phyloP scores from a whole-genome alignment of 164 flowering plant genomes.

The Sextonia rubra region DNA sequence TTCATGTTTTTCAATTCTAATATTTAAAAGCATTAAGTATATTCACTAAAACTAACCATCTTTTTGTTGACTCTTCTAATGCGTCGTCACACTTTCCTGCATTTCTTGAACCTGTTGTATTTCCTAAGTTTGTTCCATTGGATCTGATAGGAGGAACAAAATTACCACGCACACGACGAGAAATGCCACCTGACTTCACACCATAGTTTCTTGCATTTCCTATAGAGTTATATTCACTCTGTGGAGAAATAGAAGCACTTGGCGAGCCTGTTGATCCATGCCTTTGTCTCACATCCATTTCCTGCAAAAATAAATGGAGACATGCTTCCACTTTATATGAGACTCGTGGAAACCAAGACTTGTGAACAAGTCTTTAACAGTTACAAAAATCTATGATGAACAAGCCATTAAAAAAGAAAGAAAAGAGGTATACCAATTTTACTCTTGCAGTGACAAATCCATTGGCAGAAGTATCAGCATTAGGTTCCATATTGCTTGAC shows the following conservation, averaged over 20 bases:
- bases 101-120: conserved; percentile 47
- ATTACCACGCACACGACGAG: conserved; percentile 86
- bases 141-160: conserved; percentile 91
- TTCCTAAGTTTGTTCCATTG: conserved; percentile 58
- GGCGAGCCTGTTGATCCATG: conserved; percentile 63
- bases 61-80: conserved; percentile 75
- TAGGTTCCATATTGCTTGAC: conserved; percentile 40
- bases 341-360: neutral
- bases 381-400: neutral
- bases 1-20: neutral
- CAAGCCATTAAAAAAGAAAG: neutral
- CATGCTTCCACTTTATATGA: neutral
- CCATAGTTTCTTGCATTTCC: conserved; percentile 44
- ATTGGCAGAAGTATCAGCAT: conserved; percentile 44
- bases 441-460: conserved; percentile 88
- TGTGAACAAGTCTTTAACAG: neutral
- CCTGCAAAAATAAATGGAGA: conserved; percentile 39
- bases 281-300: conserved; percentile 77
- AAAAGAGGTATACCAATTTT: conserved; percentile 62
- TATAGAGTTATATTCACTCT: conserved; percentile 41
- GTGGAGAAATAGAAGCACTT: conserved; percentile 61
- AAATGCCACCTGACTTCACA: conserved; percentile 48
- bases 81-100: conserved; percentile 73
- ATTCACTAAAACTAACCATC: conserved; percentile 50
- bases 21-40: neutral